Evolutionary conservation across 1,139 yeast species (phyloP).

Genomic region (Petasospora rhodanensis): DNA sequence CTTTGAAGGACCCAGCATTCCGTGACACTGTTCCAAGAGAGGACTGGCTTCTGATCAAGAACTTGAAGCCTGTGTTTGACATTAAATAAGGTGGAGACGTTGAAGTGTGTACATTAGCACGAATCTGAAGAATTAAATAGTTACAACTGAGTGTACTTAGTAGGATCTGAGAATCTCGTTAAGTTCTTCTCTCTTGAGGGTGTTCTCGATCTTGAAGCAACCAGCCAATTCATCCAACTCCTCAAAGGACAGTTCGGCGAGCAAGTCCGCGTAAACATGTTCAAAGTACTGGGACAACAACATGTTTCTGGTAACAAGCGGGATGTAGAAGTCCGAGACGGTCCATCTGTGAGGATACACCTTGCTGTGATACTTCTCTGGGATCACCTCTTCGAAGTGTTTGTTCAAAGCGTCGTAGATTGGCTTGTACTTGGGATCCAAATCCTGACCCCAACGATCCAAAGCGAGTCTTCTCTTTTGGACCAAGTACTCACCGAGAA

Average conservation of each 20-base stretch:
- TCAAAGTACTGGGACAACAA: constrained; percentile 20
- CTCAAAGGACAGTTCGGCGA: constrained; percentile 15
- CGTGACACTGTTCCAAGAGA: constrained; percentile 90
- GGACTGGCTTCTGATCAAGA: constrained; percentile 89
- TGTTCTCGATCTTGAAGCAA: constrained; percentile 21
- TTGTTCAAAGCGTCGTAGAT: constrained; percentile 13
- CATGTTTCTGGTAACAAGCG: constrained; percentile 18
- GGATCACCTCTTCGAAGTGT: constrained; percentile 17
- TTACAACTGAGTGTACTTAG: too few relatives aligned
- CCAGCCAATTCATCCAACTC: constrained; percentile 22
- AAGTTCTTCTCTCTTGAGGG: constrained; percentile 19
- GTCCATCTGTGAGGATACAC: constrained; percentile 18
- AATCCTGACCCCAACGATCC: constrained; percentile 24
- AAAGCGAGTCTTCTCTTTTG: constrained; percentile 20
- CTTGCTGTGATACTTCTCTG: constrained; percentile 19
- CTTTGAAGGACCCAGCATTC: constrained; percentile 97
- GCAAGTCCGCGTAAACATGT: constrained; percentile 21
- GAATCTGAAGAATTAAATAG: too few relatives aligned
- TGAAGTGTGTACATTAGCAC: too few relatives aligned
- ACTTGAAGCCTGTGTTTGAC: constrained; percentile 79
- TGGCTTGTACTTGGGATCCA: constrained; percentile 15
- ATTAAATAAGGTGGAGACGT: too few relatives aligned
- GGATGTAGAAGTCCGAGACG: constrained; percentile 11
- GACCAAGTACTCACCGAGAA: constrained; percentile 17
- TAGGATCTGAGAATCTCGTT: constrained; percentile 20